These are phyloP conservation scores for Usnea hakonensis DNA, from an alignment of 495 filamentous ascomycete genomes.

Conservation along the genomic window DNA sequence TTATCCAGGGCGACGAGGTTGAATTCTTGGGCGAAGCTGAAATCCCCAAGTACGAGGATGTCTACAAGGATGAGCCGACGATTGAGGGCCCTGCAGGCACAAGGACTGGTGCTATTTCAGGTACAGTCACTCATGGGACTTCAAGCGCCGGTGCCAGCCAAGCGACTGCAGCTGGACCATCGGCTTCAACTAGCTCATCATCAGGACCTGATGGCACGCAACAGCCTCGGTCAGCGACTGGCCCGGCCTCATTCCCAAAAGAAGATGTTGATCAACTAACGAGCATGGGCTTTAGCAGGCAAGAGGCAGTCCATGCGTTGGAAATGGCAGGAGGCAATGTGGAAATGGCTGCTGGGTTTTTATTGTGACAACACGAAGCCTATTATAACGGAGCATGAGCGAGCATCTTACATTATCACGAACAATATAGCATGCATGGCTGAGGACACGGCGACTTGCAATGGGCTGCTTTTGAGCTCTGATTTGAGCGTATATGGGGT, in stretches of 20 bases:
- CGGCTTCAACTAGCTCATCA: slow-evolving; percentile 1
- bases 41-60: slow-evolving; percentile 75
- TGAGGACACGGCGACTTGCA: neutral
- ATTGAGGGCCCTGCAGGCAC: slow-evolving; percentile 79
- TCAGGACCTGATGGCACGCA: slow-evolving; percentile 19
- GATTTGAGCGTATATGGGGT: neutral
- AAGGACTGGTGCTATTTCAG: slow-evolving; percentile 75
- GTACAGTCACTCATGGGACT: slow-evolving; percentile 57
- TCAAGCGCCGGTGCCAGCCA: slow-evolving; percentile 12
- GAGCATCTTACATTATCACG: neutral
- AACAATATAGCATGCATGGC: neutral
- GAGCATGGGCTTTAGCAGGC: slow-evolving; percentile 68
- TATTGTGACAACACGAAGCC: slow-evolving; percentile 43
- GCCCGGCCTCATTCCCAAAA: slow-evolving; percentile 40
- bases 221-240: slow-evolving; percentile 18
- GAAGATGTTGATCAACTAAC: slow-evolving; percentile 64
- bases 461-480: neutral
- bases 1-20: slow-evolving; percentile 82
- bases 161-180: slow-evolving; percentile 8
- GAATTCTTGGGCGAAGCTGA: slow-evolving; percentile 88
- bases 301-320: slow-evolving; percentile 71
- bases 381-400: neutral
- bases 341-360: slow-evolving; percentile 74
- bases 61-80: slow-evolving; percentile 70
- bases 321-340: slow-evolving; percentile 79